phyloP scores from a whole-genome alignment of 805 yeast species.

The Candida verbasci region DNA sequence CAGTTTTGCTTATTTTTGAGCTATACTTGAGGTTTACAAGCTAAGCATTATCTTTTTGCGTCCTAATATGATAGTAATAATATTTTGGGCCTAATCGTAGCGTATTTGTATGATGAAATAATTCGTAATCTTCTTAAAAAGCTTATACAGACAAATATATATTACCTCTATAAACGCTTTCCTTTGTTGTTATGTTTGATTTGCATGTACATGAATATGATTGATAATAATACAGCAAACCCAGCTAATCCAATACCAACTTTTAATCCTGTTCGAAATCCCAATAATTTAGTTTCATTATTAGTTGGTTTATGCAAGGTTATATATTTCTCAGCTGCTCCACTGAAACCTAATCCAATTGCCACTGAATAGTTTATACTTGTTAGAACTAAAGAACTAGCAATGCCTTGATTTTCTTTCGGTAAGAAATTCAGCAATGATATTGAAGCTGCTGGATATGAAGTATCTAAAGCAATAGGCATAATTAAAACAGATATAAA shows the following conservation, averaged over 20 bases:
- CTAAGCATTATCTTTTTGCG: too few relatives aligned
- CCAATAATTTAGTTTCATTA: constrained; percentile 16
- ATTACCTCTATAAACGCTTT: too few relatives aligned
- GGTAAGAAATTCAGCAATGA: constrained; percentile 57
- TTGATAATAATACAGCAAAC: constrained; percentile 19
- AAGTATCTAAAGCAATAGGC: constrained; percentile 74
- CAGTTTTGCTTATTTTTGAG: too few relatives aligned
- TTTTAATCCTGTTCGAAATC: constrained; percentile 22
- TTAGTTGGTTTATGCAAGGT: constrained; percentile 14
- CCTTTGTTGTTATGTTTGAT: not conserved
- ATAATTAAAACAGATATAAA: constrained; percentile 52
- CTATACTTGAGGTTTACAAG: too few relatives aligned
- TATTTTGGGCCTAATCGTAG: too few relatives aligned
- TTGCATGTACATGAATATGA: constrained; percentile 13
- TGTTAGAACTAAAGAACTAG: constrained; percentile 69
- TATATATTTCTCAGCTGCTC: constrained; percentile 27
- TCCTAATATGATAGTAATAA: too few relatives aligned
- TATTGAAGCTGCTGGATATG: constrained; percentile 71
- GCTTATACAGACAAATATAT: too few relatives aligned
- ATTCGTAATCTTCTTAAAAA: too few relatives aligned
- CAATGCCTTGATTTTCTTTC: constrained; percentile 65
- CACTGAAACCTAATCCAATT: constrained; percentile 32
- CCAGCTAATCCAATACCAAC: constrained; percentile 35
- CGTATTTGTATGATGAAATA: too few relatives aligned
- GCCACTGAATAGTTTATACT: constrained; percentile 62